These are phyloP conservation scores for Tylopilus sp. DNA, from an alignment of 1,284 basidiomycete species.

Conservation along the genomic window DNA sequence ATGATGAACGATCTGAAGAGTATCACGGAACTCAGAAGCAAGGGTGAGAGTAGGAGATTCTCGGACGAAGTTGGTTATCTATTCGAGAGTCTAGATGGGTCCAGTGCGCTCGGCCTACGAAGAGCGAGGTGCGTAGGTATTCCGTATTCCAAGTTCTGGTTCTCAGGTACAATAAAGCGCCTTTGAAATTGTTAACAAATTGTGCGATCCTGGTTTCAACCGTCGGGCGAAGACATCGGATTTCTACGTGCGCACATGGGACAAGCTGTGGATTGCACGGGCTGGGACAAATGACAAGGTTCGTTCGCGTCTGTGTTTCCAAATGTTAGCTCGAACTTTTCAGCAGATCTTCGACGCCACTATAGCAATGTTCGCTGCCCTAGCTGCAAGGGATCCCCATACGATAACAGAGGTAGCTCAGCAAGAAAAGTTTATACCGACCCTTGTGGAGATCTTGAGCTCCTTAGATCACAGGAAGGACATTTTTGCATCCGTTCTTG, in stretches of 20 bases:
- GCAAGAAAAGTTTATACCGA: conserved; percentile 38
- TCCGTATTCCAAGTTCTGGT: background rate
- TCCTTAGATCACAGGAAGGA: conserved; percentile 39
- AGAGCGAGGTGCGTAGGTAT: conserved; percentile 51
- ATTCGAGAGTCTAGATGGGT: conserved; percentile 66
- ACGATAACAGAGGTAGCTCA: conserved; percentile 52
- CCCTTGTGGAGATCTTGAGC: conserved; percentile 45
- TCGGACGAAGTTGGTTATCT: conserved; percentile 78
- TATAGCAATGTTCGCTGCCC: conserved; percentile 52
- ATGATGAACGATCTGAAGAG: conserved; percentile 76
- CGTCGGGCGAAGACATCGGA: conserved; percentile 72
- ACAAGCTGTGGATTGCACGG: conserved; percentile 53
- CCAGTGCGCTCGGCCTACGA: conserved; percentile 51
- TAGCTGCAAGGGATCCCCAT: conserved; percentile 54
- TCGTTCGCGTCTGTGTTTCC: background rate
- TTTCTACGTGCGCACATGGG: conserved; percentile 64
- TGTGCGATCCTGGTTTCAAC: conserved; percentile 69
- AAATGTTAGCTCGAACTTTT: background rate
- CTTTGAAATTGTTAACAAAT: conserved; percentile 66
- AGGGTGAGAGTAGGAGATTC: conserved; percentile 75
- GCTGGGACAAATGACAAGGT: conserved; percentile 61
- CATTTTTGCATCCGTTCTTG: conserved; percentile 35
- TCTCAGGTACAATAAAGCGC: conserved; percentile 44
- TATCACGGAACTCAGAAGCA: conserved; percentile 72
- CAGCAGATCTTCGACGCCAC: conserved; percentile 42